phyloP scores from a whole-genome alignment of 176 grass and related monocot genomes.

The Echinochloa phyllopogon region DNA sequence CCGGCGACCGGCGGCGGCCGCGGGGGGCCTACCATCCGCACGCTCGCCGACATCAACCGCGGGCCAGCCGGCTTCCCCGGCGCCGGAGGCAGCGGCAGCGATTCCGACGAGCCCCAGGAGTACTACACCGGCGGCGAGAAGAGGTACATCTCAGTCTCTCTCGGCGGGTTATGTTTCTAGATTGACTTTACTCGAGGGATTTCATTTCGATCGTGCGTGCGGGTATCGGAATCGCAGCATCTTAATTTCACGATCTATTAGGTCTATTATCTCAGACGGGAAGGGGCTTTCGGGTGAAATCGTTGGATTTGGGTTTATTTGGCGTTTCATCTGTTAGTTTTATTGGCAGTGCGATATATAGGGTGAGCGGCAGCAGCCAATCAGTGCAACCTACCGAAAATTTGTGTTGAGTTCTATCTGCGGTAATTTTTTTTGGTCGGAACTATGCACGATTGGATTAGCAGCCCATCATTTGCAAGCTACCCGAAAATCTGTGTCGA shows the following conservation, averaged over 20 bases:
- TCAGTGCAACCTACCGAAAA: not conserved
- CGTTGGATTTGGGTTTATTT: not conserved
- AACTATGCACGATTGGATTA: not conserved
- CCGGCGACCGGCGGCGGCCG: slow-evolving; percentile 42
- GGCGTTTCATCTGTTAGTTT: not conserved
- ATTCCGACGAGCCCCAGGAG: slow-evolving; percentile 86
- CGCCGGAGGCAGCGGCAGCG: slow-evolving; percentile 53
- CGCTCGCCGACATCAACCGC: slow-evolving; percentile 85
- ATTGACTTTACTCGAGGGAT: not conserved
- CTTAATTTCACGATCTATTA: not conserved
- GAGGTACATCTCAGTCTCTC: slow-evolving; percentile 49
- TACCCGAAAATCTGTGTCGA: not conserved
- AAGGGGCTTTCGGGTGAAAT: not conserved
- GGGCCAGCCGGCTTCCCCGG: slow-evolving; percentile 54
- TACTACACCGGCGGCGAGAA: slow-evolving; percentile 99
- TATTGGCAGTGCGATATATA: not conserved
- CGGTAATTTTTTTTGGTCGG: not conserved
- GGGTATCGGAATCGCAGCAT: slow-evolving; percentile 20
- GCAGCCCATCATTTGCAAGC: not conserved
- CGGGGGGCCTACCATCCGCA: slow-evolving; percentile 71
- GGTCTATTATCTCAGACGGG: not conserved
- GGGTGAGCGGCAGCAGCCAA: not conserved
- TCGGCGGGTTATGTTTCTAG: not conserved
- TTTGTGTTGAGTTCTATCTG: not conserved
- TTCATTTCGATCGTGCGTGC: slow-evolving; percentile 32